A percentile compares a stretch with the other conserved stretches of the same genome.
phyloP scores from a whole-genome alignment of 2,329 filamentous ascomycete genomes.

The Graphilbum fragrans region DNA sequence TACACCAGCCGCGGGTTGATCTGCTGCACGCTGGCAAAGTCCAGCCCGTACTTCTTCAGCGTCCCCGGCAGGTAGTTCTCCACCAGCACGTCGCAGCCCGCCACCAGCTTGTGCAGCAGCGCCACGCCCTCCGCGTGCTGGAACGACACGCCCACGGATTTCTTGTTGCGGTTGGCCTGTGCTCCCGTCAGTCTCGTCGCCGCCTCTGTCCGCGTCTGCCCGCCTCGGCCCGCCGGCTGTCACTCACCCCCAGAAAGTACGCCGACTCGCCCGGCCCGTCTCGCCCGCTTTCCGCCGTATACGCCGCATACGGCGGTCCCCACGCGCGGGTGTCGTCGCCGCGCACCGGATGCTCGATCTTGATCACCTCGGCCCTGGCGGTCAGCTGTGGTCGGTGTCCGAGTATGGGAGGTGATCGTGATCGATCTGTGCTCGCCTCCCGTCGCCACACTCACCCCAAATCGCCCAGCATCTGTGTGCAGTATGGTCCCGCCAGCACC shows the following conservation, averaged over 20 bases:
- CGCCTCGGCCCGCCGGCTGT: background rate
- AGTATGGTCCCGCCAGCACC: slow-evolving; percentile 94
- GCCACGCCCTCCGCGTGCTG: slow-evolving; percentile 72
- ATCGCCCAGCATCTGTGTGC: slow-evolving; percentile 92
- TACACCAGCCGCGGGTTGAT: slow-evolving; percentile 87
- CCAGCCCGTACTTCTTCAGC: slow-evolving; percentile 81
- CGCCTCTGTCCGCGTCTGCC: too few species aligned
- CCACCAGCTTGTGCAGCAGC: slow-evolving; percentile 74
- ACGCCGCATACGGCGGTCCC: slow-evolving; percentile 87
- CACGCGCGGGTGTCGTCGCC: slow-evolving; percentile 93
- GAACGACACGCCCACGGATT: slow-evolving; percentile 84
- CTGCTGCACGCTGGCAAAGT: slow-evolving; percentile 67
- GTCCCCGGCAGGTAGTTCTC: slow-evolving; percentile 93
- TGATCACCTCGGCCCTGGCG: slow-evolving; percentile 82
- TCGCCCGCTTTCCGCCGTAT: slow-evolving; percentile 45
- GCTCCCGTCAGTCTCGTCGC: background rate
- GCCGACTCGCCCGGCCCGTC: slow-evolving; percentile 80
- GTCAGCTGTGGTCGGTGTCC: too few species aligned
- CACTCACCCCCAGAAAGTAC: slow-evolving; percentile 73
- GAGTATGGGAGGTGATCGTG: too few species aligned
- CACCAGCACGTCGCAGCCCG: slow-evolving; percentile 81
- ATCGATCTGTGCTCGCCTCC: too few species aligned
- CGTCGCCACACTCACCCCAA: slow-evolving; percentile 63
- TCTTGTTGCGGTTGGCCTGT: slow-evolving; percentile 94
- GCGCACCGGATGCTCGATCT: slow-evolving; percentile 83